Conservation (phyloP, 176 grass and related monocot genomes). For the Alloteropsis semialata region DNA sequence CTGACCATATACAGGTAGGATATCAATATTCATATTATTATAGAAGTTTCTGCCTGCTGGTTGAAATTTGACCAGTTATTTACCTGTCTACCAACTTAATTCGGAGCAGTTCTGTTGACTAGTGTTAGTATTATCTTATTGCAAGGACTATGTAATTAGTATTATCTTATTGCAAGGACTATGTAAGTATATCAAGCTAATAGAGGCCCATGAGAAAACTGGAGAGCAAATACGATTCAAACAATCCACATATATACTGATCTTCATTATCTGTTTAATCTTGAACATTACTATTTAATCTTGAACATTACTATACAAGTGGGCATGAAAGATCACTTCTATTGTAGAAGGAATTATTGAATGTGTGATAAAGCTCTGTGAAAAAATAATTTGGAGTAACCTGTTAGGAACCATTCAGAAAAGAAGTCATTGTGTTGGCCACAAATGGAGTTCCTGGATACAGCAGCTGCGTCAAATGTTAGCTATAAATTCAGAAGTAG, state of each 20-base stretch:
- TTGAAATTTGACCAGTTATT: not conserved
- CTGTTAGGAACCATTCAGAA: not conserved
- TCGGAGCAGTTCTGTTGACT: not conserved
- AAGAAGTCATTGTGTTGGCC: not conserved
- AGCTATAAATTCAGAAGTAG: not conserved
- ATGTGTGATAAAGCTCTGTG: not conserved
- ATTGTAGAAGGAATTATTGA: not conserved
- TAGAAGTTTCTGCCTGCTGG: not conserved
- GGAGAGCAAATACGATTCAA: not conserved
- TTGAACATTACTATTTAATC: not conserved
- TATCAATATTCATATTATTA: conserved; percentile 29
- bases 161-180: conserved; percentile 13
- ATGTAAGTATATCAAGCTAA: not conserved
- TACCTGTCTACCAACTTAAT: conserved; percentile 8
- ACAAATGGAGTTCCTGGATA: not conserved
- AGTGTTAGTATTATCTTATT: not conserved
- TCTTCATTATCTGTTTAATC: not conserved
- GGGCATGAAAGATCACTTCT: not conserved
- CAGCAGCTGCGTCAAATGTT: not conserved
- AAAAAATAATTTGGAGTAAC: not conserved
- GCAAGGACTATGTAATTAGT: conserved; percentile 1
- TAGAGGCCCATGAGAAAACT: not conserved
- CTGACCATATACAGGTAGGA: conserved; percentile 83
- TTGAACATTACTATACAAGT: not conserved
- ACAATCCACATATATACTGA: not conserved